Evolutionary conservation across 2,329 filamentous ascomycete species (phyloP), one percentile per base, ranked within the genome.

Genomic region (Xylariomycetidae sp.): DNA sequence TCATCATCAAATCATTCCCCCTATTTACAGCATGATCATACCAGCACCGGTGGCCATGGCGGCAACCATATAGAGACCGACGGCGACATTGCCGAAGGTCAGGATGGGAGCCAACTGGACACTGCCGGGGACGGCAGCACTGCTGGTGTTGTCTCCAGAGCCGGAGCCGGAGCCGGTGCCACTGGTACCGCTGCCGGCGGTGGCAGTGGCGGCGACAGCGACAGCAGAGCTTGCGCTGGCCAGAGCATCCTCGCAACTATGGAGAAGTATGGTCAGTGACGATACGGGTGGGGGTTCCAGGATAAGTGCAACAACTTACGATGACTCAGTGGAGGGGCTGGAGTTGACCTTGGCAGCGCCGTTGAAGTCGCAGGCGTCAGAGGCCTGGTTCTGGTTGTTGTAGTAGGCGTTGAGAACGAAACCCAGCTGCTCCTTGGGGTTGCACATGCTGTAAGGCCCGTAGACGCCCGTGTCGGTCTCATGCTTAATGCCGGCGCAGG

Each of bases 361-460:
- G 40, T 64, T 62, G 61, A 82, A 82, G 60, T 69, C 60, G 53
- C 78, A 82, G 17, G 77, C 72, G 28, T 60, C 59, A 23, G 61
- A 56, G 22, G 59, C 58, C 36, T 65, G 64, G 41, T 64, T 63
- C 43, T 78, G 64, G 45, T 60, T 62, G 18, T 58, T 44, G 57
- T 74, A 76, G 61, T 82, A 82, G 41, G 70, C 59, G 59, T 81
- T 70, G 42, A 81, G 64, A 31, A 70, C 73, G 53, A 73, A 79
- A 30, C 68, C 70, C 20, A 82, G 67, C 59, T 80, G 69, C 58
- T 82, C 65, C 45, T 68, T 70, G 42, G 72, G 46, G 50, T 69
- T 70, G 66, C 78, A 82, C 72, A 80, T 78, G 59, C 72, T 67
- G 62, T 81, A 82, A 13, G 76, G 71, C 37, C 78, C 78, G 53